These are phyloP conservation scores for Solanum ossicruentum DNA, from an alignment of 257 asterid species.

Conservation along the genomic window DNA sequence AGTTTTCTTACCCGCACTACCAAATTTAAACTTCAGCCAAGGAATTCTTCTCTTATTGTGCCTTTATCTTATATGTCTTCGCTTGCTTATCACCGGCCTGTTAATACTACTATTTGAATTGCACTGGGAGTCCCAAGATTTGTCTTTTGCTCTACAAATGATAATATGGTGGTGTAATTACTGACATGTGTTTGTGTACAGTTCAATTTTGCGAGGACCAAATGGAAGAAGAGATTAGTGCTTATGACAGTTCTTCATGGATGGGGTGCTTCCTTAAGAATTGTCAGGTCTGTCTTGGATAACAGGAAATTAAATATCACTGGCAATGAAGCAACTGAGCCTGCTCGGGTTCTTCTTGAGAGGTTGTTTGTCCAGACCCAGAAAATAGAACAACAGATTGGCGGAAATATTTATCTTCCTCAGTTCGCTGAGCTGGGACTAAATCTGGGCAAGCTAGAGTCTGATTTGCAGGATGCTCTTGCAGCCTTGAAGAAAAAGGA, in stretches of 20 bases:
- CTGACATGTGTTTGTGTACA: conserved; percentile 13
- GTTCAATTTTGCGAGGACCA: conserved; percentile 20
- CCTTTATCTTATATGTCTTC: not conserved
- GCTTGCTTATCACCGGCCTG: not conserved
- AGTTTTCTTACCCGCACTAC: not conserved
- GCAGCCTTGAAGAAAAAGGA: conserved; percentile 65
- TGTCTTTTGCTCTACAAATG: not conserved
- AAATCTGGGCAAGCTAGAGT: conserved; percentile 44
- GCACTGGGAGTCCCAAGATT: not conserved
- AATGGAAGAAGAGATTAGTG: conserved; percentile 28
- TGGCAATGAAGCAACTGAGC: conserved; percentile 49
- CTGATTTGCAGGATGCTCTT: conserved; percentile 57
- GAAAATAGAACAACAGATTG: conserved; percentile 68
- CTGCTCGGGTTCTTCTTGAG: conserved; percentile 69
- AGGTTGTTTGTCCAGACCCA: conserved; percentile 70
- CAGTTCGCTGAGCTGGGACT: conserved; percentile 39
- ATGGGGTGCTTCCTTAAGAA: conserved; percentile 16
- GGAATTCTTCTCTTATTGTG: not conserved
- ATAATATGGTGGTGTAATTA: not conserved
- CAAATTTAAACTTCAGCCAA: not conserved
- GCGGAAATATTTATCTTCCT: conserved; percentile 43
- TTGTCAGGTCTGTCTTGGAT: conserved; percentile 42
- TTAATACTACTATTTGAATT: not conserved
- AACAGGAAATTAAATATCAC: conserved; percentile 38
- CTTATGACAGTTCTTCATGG: conserved; percentile 16